Evolutionary conservation across 1,139 yeast genomes (phyloP).

Genomic region (Yamadazyma taylorii): DNA sequence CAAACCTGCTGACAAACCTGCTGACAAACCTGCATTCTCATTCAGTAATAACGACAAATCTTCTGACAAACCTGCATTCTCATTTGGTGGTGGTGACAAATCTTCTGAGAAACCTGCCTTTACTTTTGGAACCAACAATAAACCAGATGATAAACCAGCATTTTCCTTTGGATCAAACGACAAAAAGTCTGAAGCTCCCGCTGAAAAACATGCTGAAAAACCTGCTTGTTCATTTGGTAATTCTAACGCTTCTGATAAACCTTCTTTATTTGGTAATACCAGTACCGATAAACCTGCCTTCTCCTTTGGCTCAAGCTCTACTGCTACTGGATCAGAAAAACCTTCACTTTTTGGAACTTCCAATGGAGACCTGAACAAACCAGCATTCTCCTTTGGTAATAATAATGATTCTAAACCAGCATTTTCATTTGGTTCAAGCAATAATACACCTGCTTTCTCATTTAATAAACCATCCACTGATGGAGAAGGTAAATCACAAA

Average conservation of each 20-base stretch:
- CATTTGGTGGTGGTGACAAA: constrained; percentile 23
- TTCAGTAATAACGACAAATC: constrained; percentile 18
- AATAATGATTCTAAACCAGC: constrained; percentile 22
- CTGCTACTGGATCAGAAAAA: constrained; percentile 8
- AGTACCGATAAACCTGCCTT: constrained; percentile 18
- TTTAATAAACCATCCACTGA: constrained; percentile 21
- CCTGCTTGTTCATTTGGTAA: constrained; percentile 20
- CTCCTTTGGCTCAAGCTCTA: constrained; percentile 15
- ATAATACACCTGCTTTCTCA: constrained; percentile 25
- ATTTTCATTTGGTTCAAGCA: constrained; percentile 24
- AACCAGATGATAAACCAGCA: constrained; percentile 18
- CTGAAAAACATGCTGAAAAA: constrained; percentile 17
- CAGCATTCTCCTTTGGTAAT: constrained; percentile 20
- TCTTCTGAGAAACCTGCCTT: constrained; percentile 14
- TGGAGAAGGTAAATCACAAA: constrained; percentile 1
- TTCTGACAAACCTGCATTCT: constrained; percentile 19
- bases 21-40: constrained; percentile 18
- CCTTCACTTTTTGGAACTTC: constrained; percentile 13
- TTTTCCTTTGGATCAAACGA: constrained; percentile 16
- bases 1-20: constrained; percentile 5
- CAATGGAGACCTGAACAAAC: constrained; percentile 10
- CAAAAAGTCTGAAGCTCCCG: constrained; percentile 1
- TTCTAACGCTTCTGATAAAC: constrained; percentile 1
- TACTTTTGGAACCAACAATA: constrained; percentile 15
- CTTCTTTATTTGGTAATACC: constrained; percentile 2